Base-by-base conservation (phyloP, 2,329 filamentous ascomycete species). In the Pseudogymnoascus verrucosus region DNA sequence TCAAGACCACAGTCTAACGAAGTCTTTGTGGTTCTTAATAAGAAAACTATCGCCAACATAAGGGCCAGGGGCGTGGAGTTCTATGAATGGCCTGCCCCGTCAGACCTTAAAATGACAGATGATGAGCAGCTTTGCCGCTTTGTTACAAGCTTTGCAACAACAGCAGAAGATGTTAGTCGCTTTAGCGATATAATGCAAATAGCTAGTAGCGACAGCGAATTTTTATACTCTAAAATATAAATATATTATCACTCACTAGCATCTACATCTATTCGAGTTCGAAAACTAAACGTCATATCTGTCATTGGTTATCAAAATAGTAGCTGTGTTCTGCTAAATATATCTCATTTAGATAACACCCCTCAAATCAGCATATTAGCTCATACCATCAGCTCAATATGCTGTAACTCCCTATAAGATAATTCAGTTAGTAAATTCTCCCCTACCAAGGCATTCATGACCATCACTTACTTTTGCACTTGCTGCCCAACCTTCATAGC, bases 401-500 rank as follows among this genome's bases (percentile, higher is more conserved):
- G 51, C 16, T 57, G 51, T 16, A 57, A 34, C 51, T 57, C 51
- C 3, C 51, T 57, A 34, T 57, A 34, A 34, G 14, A 14, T n/a
- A 57, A 14, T 12, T 51, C 28, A 28, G 26, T 57, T 19, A 34
- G 51, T 34, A 34, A 19, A 34, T 12, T 16, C 1, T 57, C 16
- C n/a, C 5, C 19, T 34, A 11, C 5, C 21, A 21, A 21, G n/a
- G 28, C n/a, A 34, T 57, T 34, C n/a, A 57, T 19, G 5, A 2
- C 28, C 10, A 34, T 21, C 28, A 77, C 81, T 69, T 67, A 84
- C 82, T 77, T 77, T 67, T 85, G 78, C 12, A 86, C 84, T 72
- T 84, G 82, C 64, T 84, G 75, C 2, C 84, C 84, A 11, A 85
- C 84, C 74, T 85, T 85, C 75, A 84, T 82, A 0, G 78, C 70